Conservation (phyloP, 2,329 filamentous ascomycete species). For the Dryadomyces sulphureus region DNA sequence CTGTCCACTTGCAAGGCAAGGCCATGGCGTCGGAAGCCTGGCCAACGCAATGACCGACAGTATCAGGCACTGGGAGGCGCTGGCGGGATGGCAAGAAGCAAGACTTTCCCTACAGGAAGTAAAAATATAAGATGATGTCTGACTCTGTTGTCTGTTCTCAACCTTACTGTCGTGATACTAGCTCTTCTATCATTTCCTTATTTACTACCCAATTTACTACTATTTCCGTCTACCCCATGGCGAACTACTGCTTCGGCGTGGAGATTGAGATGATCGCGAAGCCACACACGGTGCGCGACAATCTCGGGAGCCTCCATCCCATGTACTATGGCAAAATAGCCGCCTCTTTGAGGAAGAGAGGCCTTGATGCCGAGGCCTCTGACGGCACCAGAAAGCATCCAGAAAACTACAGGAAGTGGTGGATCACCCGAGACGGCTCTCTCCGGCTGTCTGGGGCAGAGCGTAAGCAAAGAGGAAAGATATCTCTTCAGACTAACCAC, state of each 20-base stretch:
- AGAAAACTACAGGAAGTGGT: conserved; percentile 27
- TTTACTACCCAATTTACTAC: background rate
- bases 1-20: too few relatives aligned
- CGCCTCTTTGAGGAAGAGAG: background rate
- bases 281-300: background rate
- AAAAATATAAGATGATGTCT: too few relatives aligned
- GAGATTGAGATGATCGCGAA: background rate
- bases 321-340: background rate
- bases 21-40: too few relatives aligned
- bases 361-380: conserved; percentile 13
- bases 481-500: too few relatives aligned
- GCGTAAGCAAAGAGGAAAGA: background rate
- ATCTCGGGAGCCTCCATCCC: background rate
- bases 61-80: too few relatives aligned
- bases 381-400: conserved; percentile 23
- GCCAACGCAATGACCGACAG: too few relatives aligned
- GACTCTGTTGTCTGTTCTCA: too few relatives aligned
- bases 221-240: too few relatives aligned
- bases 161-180: too few relatives aligned
- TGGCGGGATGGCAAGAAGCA: too few relatives aligned
- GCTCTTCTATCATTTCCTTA: background rate
- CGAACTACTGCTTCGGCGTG: background rate
- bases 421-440: conserved; percentile 24
- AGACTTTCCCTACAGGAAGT: too few relatives aligned
- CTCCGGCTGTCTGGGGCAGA: conserved; percentile 11